These are phyloP conservation scores for Aspergillus indologenus DNA, from an alignment of 495 filamentous ascomycete genomes.

Conservation along the genomic window DNA sequence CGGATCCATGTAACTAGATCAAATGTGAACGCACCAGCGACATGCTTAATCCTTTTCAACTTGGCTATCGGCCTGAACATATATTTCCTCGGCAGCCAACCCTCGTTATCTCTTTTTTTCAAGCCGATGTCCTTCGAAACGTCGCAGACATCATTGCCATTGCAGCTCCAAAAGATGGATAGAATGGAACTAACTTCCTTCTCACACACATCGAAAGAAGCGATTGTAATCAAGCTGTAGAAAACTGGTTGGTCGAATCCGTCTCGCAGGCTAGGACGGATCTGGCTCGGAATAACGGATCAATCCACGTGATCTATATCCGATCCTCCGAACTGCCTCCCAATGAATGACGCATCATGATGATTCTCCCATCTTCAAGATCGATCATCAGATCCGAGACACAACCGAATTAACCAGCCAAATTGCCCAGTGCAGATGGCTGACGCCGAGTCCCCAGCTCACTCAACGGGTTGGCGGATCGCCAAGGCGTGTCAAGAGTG, in stretches of 20 bases:
- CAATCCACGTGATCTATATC: constrained; percentile 15
- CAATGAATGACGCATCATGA: constrained; percentile 4
- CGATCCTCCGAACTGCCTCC: background rate
- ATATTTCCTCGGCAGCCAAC: too few species aligned
- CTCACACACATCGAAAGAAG: too few species aligned
- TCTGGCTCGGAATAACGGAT: constrained; percentile 11
- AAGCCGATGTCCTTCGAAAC: too few species aligned
- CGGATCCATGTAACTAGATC: too few species aligned
- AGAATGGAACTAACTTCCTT: too few species aligned
- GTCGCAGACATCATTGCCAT: too few species aligned
- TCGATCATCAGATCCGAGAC: background rate
- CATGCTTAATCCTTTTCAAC: too few species aligned
- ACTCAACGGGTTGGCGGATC: constrained; percentile 33
- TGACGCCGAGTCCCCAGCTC: constrained; percentile 21
- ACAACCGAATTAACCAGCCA: background rate
- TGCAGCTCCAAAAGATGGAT: too few species aligned
- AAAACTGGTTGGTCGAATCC: background rate
- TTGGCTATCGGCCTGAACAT: too few species aligned
- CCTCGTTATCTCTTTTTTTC: too few species aligned
- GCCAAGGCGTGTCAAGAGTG: constrained; percentile 46
- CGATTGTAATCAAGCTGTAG: too few species aligned
- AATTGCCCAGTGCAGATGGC: constrained; percentile 19
- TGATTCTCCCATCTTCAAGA: background rate
- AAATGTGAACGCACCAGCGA: too few species aligned
- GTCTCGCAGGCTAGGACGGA: constrained; percentile 23